Evolutionary conservation across 2,329 filamentous ascomycete genomes (phyloP).

Genomic region (Dactylellina parvicollis): DNA sequence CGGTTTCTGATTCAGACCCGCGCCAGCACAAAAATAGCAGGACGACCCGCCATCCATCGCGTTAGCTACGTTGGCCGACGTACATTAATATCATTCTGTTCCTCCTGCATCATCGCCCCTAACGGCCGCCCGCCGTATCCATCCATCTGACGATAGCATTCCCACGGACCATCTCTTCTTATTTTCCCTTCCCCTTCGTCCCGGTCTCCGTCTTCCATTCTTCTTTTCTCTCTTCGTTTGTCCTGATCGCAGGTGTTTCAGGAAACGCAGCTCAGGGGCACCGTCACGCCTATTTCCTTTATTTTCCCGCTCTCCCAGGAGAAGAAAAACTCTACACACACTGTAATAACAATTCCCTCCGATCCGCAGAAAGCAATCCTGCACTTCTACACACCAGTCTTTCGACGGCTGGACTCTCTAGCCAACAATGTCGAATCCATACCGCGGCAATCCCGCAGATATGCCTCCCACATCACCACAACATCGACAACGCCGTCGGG

Average conservation of each 20-base stretch:
- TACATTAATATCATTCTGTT: conserved; percentile 1
- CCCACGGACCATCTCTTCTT: background rate
- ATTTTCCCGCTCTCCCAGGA: background rate
- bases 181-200: background rate
- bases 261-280: conserved; percentile 50
- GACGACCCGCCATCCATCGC: conserved; percentile 38
- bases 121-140: background rate
- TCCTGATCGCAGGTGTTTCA: conserved; percentile 27
- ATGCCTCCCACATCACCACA: conserved; percentile 43
- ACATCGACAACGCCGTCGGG: conserved; percentile 29
- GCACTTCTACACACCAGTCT: background rate
- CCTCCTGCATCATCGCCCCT: conserved; percentile 26
- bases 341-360: background rate
- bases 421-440: conserved; percentile 41
- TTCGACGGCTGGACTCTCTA: conserved; percentile 34
- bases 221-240: conserved; percentile 4
- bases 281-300: conserved; percentile 23
- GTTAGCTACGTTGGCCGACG: conserved; percentile 40
- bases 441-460: conserved; percentile 37
- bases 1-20: conserved; percentile 45
- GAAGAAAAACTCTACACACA: background rate
- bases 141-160: background rate
- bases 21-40: conserved; percentile 44
- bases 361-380: background rate
- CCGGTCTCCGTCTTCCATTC: background rate